phyloP scores from a whole-genome alignment of 441 rosid species.

The Biscutella laevigata region DNA sequence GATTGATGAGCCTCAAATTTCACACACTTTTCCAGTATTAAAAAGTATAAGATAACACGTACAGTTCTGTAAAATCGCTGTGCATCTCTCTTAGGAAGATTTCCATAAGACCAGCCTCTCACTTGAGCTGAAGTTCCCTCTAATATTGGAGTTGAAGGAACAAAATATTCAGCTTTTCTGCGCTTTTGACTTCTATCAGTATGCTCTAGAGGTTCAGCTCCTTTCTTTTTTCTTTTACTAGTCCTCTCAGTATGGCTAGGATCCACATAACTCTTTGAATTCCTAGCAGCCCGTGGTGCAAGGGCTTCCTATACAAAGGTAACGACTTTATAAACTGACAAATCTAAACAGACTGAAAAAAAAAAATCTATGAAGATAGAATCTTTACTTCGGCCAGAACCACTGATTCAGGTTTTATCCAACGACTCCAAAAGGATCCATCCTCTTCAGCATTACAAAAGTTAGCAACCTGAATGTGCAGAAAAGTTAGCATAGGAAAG shows the following conservation, averaged over 20 bases:
- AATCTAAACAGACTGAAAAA: constrained; percentile 13
- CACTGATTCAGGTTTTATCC: constrained; percentile 97
- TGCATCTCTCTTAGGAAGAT: constrained; percentile 96
- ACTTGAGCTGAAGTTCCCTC: constrained; percentile 95
- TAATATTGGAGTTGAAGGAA: constrained; percentile 56
- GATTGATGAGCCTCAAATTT: not conserved
- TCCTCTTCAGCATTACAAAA: constrained; percentile 89
- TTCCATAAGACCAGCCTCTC: constrained; percentile 96
- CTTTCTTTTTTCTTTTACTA: constrained; percentile 84
- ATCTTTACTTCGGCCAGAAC: constrained; percentile 73
- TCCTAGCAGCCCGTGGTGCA: constrained; percentile 96
- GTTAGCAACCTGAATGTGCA: constrained; percentile 68
- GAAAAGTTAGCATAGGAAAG: constrained; percentile 16
- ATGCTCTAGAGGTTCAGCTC: constrained; percentile 55
- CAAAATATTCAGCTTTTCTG: constrained; percentile 64
- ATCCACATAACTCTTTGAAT: constrained; percentile 85
- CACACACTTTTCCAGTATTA: not conserved
- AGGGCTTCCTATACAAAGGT: constrained; percentile 59
- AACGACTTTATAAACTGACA: constrained; percentile 14
- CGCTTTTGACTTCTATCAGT: constrained; percentile 68
- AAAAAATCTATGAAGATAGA: not conserved
- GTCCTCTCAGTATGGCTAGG: constrained; percentile 51
- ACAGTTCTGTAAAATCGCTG: constrained; percentile 89
- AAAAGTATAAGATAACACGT: constrained; percentile 13
- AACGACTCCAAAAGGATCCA: constrained; percentile 98